Evolutionary conservation across 495 filamentous ascomycete genomes (phyloP).

Genomic region (Aspergillus conjunctus): DNA sequence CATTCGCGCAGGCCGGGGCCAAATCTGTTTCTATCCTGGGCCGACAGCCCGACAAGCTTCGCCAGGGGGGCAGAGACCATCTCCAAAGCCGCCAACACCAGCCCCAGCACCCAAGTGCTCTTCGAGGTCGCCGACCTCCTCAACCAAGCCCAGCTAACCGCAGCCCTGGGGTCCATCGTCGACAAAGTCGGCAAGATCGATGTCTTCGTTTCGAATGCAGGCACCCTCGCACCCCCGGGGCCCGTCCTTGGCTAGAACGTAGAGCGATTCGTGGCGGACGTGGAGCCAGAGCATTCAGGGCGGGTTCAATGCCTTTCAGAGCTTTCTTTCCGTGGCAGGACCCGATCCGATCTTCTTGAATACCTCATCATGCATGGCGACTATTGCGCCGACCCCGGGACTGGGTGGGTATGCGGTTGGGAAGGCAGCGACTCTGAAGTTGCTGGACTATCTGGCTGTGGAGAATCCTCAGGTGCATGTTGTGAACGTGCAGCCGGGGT

Average conservation of each 20-base stretch:
- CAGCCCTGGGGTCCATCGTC: conserved; percentile 32
- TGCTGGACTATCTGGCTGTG: conserved; percentile 41
- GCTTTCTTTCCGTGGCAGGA: conserved; percentile 41
- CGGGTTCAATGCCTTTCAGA: conserved; percentile 38
- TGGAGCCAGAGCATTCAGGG: conserved; percentile 39
- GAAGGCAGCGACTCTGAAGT: conserved; percentile 44
- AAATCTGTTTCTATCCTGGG: conserved; percentile 39
- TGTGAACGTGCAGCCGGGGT: conserved; percentile 51
- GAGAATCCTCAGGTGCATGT: conserved; percentile 42
- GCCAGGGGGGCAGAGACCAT: too few relatives aligned
- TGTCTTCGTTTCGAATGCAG: conserved; percentile 32
- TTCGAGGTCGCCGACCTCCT: conserved; percentile 41
- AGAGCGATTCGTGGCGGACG: too few relatives aligned
- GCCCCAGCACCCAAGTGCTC: conserved; percentile 29
- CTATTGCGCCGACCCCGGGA: conserved; percentile 26
- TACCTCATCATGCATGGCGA: conserved; percentile 44
- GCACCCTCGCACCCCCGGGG: conserved; percentile 34
- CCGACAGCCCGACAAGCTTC: conserved; percentile 33
- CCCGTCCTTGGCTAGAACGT: too few relatives aligned
- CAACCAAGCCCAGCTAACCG: conserved; percentile 40
- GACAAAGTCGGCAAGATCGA: conserved; percentile 30
- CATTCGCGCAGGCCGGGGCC: conserved; percentile 49
- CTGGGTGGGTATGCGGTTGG: conserved; percentile 41
- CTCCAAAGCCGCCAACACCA: conserved; percentile 33
- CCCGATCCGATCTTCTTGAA: conserved; percentile 41